These are phyloP conservation scores for Chalara sp. DNA, from an alignment of 2,329 filamentous ascomycete species.

Conservation along the genomic window DNA sequence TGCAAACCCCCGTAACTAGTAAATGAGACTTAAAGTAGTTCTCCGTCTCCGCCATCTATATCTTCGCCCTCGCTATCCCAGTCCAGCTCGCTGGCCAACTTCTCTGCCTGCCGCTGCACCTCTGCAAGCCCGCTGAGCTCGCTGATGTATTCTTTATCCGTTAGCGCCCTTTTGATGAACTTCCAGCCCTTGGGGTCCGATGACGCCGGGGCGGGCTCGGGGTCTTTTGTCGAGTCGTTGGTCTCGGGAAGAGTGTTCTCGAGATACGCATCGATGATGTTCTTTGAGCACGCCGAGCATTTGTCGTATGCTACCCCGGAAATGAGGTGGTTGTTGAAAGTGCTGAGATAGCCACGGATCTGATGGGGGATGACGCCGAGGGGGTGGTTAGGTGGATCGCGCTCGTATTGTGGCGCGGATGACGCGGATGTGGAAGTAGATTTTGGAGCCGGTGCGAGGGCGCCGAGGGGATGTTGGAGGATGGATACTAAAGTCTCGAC, in stretches of 20 bases:
- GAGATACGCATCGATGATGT: constrained; percentile 62
- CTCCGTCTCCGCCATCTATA: constrained; percentile 42
- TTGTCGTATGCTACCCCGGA: constrained; percentile 70
- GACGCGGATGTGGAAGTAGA: constrained; percentile 25
- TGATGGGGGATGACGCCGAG: constrained; percentile 72
- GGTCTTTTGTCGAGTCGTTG: too few relatives aligned
- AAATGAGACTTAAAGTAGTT: constrained; percentile 16
- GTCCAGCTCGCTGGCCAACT: constrained; percentile 43
- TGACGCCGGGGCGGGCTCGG: too few relatives aligned
- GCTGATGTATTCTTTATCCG: constrained; percentile 71
- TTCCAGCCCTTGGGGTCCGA: constrained; percentile 48
- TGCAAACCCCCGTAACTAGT: background rate
- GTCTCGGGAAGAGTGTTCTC: constrained; percentile 28
- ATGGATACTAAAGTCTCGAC: constrained; percentile 86
- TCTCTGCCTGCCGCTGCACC: constrained; percentile 55
- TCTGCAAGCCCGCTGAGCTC: constrained; percentile 70
- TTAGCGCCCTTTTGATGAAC: constrained; percentile 68
- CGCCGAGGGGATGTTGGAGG: constrained; percentile 75
- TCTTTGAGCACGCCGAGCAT: constrained; percentile 73
- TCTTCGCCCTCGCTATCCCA: constrained; percentile 54
- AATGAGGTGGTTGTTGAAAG: constrained; percentile 68
- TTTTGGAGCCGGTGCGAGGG: constrained; percentile 51
- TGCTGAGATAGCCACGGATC: constrained; percentile 69
- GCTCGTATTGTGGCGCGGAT: constrained; percentile 37
- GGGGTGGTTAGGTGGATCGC: constrained; percentile 51